Conservation (phyloP, 2,329 filamentous ascomycete genomes). For the Ceratocystis harringtonii region DNA sequence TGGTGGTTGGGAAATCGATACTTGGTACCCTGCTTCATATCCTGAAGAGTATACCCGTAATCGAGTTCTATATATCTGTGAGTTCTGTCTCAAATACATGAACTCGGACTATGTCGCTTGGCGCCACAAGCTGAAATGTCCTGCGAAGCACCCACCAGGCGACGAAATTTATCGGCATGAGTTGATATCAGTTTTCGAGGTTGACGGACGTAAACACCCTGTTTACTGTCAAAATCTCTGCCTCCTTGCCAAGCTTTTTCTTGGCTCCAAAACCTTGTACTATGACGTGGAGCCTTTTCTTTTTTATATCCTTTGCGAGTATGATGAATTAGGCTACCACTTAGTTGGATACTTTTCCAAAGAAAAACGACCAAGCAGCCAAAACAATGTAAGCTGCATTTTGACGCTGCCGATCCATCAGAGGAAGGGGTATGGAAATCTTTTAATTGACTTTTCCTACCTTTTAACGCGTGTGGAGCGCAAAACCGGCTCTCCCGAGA, state of each 20-base stretch:
- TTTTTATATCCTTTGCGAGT: constrained; percentile 94
- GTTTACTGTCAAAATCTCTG: constrained; percentile 99
- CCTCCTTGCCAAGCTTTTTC: constrained; percentile 84
- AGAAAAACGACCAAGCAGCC: constrained; percentile 84
- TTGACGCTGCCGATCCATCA: constrained; percentile 91
- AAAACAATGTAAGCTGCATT: constrained; percentile 97
- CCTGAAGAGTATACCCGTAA: constrained; percentile 97
- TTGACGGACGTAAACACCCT: constrained; percentile 90
- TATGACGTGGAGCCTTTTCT: constrained; percentile 96
- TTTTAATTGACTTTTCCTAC: constrained; percentile 97
- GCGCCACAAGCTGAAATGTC: constrained; percentile 94
- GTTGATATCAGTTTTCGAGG: constrained; percentile 89
- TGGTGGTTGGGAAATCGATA: constrained; percentile 94
- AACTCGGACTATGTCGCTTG: constrained; percentile 97
- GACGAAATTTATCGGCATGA: constrained; percentile 94
- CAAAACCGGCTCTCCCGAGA: constrained; percentile 92
- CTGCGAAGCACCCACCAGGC: constrained; percentile 88
- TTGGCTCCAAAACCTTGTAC: constrained; percentile 97
- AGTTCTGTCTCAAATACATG: constrained; percentile 99
- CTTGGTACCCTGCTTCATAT: constrained; percentile 96
- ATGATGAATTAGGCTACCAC: constrained; percentile 80
- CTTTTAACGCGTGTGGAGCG: constrained; percentile 82
- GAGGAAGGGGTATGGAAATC: constrained; percentile 89
- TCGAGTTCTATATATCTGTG: constrained; percentile 93
- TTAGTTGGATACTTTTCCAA: constrained; percentile 99